These are phyloP conservation scores for Argentina anserina DNA, from an alignment of 306 rosid genomes.

Conservation along the genomic window DNA sequence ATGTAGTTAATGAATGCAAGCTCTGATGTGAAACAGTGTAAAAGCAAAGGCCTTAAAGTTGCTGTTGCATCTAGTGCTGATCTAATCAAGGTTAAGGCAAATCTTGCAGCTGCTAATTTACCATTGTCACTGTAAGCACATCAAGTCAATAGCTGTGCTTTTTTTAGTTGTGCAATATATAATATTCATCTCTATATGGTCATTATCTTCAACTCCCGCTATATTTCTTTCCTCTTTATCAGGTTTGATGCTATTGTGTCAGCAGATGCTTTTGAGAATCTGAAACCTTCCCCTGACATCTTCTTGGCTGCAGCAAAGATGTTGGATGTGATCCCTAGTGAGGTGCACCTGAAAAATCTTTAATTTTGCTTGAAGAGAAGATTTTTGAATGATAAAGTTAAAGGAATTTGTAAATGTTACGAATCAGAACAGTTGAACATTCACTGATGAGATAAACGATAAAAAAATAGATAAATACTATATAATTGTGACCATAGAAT, in stretches of 20 bases:
- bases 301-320: constrained; percentile 84
- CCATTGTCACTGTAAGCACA: constrained; percentile 76
- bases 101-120: constrained; percentile 84
- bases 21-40: constrained; percentile 53
- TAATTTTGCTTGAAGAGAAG: constrained; percentile 6
- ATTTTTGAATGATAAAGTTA: neutral
- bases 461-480: neutral
- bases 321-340: constrained; percentile 62
- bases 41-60: constrained; percentile 87
- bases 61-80: constrained; percentile 99
- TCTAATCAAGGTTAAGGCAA: constrained; percentile 93
- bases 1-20: constrained; percentile 17
- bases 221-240: constrained; percentile 31
- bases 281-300: constrained; percentile 98
- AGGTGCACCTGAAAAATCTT: constrained; percentile 48
- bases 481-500: neutral
- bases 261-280: constrained; percentile 96
- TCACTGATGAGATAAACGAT: neutral
- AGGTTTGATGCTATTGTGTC: constrained; percentile 94
- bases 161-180: neutral
- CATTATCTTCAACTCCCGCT: constrained; percentile 1
- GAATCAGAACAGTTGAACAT: neutral
- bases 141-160: constrained; percentile 9
- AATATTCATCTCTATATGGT: neutral
- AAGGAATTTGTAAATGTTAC: neutral